These are phyloP conservation scores for Lachancea quebecensis DNA, from an alignment of 805 yeast genomes.

Conservation along the genomic window DNA sequence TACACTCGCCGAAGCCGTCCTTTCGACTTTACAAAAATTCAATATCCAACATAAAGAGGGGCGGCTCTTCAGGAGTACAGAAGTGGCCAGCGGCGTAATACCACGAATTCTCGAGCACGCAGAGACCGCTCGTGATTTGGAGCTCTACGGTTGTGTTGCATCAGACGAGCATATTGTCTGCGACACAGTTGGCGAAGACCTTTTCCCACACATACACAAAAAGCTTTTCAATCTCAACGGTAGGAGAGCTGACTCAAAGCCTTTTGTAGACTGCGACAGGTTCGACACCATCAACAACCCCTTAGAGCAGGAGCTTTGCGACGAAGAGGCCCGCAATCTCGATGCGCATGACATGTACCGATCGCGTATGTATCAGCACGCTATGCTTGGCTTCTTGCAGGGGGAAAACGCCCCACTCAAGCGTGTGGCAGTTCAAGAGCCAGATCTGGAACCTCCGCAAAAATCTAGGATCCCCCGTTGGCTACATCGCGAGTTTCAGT, in stretches of 20 bases:
- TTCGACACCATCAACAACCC: constrained; percentile 20
- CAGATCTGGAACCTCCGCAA: neutral
- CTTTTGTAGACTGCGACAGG: constrained; percentile 14
- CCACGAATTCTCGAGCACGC: constrained; percentile 5
- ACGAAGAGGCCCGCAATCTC: constrained; percentile 18
- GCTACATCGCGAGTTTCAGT: constrained; percentile 6
- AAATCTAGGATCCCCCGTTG: neutral
- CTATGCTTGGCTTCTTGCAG: constrained; percentile 8
- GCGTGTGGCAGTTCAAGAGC: neutral
- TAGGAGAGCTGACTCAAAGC: neutral
- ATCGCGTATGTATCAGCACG: constrained; percentile 15
- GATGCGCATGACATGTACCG: constrained; percentile 13
- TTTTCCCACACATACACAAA: constrained; percentile 7
- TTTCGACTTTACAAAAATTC: constrained; percentile 19
- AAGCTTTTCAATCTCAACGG: constrained; percentile 10
- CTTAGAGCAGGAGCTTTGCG: constrained; percentile 19
- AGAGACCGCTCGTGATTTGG: neutral
- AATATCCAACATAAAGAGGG: constrained; percentile 19
- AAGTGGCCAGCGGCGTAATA: constrained; percentile 8
- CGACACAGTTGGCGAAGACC: neutral
- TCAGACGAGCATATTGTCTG: neutral
- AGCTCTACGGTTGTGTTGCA: neutral
- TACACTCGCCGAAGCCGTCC: constrained; percentile 16
- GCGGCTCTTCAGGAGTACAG: constrained; percentile 19
- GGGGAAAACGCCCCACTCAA: neutral